Evolutionary conservation across 441 rosid genomes (phyloP).

Genomic region (Aquilaria agallochum): DNA sequence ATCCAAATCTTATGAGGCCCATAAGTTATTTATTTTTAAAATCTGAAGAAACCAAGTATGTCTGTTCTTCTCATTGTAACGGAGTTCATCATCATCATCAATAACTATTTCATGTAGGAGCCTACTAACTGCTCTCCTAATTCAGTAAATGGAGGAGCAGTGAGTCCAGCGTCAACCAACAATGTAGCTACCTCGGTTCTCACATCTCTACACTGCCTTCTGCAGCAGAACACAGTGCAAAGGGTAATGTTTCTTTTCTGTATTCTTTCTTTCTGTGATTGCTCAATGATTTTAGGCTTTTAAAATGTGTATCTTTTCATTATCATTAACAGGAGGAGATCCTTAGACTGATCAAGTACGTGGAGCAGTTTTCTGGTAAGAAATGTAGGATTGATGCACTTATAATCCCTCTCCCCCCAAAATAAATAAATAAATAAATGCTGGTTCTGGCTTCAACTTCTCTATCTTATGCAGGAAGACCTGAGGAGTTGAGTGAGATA

Average conservation of each 20-base stretch:
- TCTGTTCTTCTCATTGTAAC: conserved; percentile 16
- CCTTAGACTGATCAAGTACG: conserved; percentile 43
- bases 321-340: conserved; percentile 49
- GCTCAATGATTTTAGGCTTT: neutral
- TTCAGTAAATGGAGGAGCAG: conserved; percentile 31
- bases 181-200: conserved; percentile 35
- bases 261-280: conserved; percentile 1
- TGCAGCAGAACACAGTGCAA: conserved; percentile 66
- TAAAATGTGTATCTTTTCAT: neutral
- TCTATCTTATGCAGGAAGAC: conserved; percentile 50
- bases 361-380: conserved; percentile 55
- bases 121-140: conserved; percentile 32
- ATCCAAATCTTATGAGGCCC: too few species aligned
- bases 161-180: conserved; percentile 26
- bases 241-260: conserved; percentile 34
- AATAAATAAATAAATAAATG: neutral
- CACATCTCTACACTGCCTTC: conserved; percentile 54
- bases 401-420: neutral
- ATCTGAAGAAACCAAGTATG: too few species aligned
- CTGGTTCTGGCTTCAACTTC: conserved; percentile 12
- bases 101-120: conserved; percentile 28
- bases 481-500: conserved; percentile 47
- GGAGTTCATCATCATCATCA: conserved; percentile 12
- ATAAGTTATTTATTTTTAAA: too few species aligned
- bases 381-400: neutral